Percentiles rank a stretch among this genome's conserved stretches.
phyloP scores from a whole-genome alignment of 1,284 basidiomycete genomes.

The Cryptococcus sp. region DNA sequence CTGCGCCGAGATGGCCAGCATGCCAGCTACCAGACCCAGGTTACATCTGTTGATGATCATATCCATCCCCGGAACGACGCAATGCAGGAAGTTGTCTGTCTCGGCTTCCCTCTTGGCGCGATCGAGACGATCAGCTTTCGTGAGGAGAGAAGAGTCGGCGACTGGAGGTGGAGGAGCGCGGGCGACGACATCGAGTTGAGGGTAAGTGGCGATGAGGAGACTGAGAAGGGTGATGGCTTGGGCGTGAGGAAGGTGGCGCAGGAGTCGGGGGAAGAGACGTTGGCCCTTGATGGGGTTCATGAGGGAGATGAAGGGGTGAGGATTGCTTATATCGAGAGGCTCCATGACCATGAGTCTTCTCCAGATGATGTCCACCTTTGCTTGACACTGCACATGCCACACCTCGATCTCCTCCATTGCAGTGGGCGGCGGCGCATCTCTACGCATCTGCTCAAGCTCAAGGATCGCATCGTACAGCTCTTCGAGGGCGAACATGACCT shows the following conservation, averaged over 20 bases:
- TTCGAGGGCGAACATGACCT: conserved; percentile 80
- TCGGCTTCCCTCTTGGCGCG: conserved; percentile 78
- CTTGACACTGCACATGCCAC: conserved; percentile 65
- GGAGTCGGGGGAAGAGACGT: conserved; percentile 82
- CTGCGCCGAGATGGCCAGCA: conserved; percentile 81
- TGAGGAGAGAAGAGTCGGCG: conserved; percentile 53
- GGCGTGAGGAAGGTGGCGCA: conserved; percentile 78
- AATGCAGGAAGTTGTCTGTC: conserved; percentile 83
- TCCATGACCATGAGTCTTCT: conserved; percentile 79
- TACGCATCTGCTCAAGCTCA: conserved; percentile 79
- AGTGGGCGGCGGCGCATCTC: conserved; percentile 67
- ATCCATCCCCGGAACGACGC: conserved; percentile 82
- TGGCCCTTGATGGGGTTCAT: conserved; percentile 90
- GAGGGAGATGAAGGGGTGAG: conserved; percentile 95
- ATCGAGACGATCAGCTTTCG: conserved; percentile 61
- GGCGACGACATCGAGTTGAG: conserved; percentile 84
- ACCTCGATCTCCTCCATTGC: conserved; percentile 61
- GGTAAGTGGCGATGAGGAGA: conserved; percentile 89
- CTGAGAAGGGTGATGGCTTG: conserved; percentile 86
- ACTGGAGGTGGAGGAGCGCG: conserved; percentile 65
- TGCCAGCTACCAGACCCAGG: conserved; percentile 79
- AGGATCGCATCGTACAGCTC: conserved; percentile 82
- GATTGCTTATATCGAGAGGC: conserved; percentile 86
- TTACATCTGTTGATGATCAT: conserved; percentile 73
- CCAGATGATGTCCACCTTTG: conserved; percentile 74